Base-by-base conservation (phyloP, 148 eudicot species). In the Rhododendron griersonianum region DNA sequence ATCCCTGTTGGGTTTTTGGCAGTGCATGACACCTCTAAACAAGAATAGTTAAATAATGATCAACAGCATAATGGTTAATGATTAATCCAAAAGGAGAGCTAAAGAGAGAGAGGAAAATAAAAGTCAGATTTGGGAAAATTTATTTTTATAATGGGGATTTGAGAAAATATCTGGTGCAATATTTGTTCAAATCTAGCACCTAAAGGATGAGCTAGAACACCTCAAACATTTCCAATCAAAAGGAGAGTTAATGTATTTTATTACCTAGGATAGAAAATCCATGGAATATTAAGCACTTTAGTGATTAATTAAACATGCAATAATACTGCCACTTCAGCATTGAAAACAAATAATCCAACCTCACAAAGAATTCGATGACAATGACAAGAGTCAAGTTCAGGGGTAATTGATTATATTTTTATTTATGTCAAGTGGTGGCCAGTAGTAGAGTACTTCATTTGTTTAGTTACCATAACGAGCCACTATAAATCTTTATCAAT, bases 221-320 rank as follows among this genome's bases (percentile, higher is more conserved):
- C 81, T 84, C 84, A 41, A 41, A 41, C 47, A 35, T 90, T 92
- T 87, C 87, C 90, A 85, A 89, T 89, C 94, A 93, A 82, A 82
- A 90, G 86, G 78, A 90, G 93, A 93, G 92, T 93, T 91, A 91
- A 88, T 91, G 87, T 85, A 86, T 1, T 87, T 87, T 86, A 78
- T 85, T 80, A 85, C 86, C 47, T 0, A 37, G 87, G 86, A 28
- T 28, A 28, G 30, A 28, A 87, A 87, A 87, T 81, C 67, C 74
- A 88, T 86, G 91, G 87, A 48, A 80, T 76, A 47, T 69, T 59
- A 21, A 87, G 69, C 91, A 91, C 86, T 84, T 76, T 67, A 35
- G 82, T 61, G 50, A 48, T 80, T 82, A 53, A 45, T 45, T 65
- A 85, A 77, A 84, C 87, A 77, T 81, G 87, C 76, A 87, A 83